Evolutionary conservation across 768 basidiomycete species (phyloP).

Genomic region (Rossbeevera mucosa): DNA sequence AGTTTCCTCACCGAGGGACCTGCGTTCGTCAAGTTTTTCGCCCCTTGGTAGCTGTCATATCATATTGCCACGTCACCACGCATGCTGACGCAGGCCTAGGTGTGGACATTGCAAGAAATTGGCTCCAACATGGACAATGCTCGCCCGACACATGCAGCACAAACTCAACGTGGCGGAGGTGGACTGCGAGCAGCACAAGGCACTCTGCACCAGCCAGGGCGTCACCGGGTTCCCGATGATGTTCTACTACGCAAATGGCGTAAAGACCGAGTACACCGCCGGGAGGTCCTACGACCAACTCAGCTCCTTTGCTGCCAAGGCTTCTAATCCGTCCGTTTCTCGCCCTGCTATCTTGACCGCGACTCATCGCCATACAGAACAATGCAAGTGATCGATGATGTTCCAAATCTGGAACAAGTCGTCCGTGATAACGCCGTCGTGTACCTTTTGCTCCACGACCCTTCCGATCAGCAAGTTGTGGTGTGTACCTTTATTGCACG

Average conservation of each 20-base stretch:
- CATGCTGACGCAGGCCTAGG: slow-evolving; percentile 32
- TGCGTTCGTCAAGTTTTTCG: slow-evolving; percentile 77
- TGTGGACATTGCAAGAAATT: slow-evolving; percentile 97
- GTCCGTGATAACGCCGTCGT: slow-evolving; percentile 15
- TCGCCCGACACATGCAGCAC: slow-evolving; percentile 66
- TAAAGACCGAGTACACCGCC: slow-evolving; percentile 71
- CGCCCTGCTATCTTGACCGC: slow-evolving; percentile 8
- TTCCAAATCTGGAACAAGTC: slow-evolving; percentile 1
- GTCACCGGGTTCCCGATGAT: slow-evolving; percentile 85
- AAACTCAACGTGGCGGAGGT: slow-evolving; percentile 80
- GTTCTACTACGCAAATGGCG: slow-evolving; percentile 56
- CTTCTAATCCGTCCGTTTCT: slow-evolving; percentile 57
- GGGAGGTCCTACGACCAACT: slow-evolving; percentile 69
- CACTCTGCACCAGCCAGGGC: slow-evolving; percentile 60
- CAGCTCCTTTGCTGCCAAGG: slow-evolving; percentile 69
- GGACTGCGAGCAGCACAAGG: slow-evolving; percentile 75
- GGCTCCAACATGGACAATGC: slow-evolving; percentile 72
- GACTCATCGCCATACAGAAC: slow-evolving; percentile 4
- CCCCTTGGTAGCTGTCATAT: slow-evolving; percentile 62
- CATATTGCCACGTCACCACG: not conserved
- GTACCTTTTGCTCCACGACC: slow-evolving; percentile 51
- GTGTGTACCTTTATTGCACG: slow-evolving; percentile 21
- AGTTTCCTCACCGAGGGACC: slow-evolving; percentile 42
- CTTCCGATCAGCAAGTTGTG: slow-evolving; percentile 28
- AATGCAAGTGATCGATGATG: slow-evolving; percentile 18